phyloP scores from a whole-genome alignment of 2,329 filamentous ascomycete species.

The Trichoderma gracile region DNA sequence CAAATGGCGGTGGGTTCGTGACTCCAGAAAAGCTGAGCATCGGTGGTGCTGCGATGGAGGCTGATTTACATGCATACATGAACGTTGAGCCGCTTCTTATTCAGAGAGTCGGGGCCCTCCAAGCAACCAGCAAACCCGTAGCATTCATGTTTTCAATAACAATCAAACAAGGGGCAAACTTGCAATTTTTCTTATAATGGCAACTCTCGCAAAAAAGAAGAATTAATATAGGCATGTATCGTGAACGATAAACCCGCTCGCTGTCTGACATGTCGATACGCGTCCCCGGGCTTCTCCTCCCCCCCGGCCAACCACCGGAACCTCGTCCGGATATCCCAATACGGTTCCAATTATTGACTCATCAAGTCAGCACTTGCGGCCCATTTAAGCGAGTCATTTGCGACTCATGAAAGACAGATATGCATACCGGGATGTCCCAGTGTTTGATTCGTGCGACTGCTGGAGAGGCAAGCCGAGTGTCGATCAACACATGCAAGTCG shows the following conservation, averaged over 20 bases:
- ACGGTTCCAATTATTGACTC: constrained; percentile 3
- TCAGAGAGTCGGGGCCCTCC: too few relatives aligned
- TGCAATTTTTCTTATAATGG: too few relatives aligned
- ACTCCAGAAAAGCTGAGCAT: not conserved
- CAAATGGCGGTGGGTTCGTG: constrained; percentile 6
- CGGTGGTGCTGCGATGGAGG: not conserved
- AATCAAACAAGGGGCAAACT: too few relatives aligned
- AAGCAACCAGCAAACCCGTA: too few relatives aligned
- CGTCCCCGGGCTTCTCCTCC: not conserved
- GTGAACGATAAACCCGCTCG: too few relatives aligned
- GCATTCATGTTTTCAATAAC: too few relatives aligned
- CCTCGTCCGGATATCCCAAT: not conserved
- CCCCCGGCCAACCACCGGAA: constrained; percentile 4
- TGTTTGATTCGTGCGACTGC: constrained; percentile 12
- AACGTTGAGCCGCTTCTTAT: not conserved
- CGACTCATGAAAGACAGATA: constrained; percentile 6
- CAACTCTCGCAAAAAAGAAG: too few relatives aligned
- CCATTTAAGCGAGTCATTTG: constrained; percentile 17
- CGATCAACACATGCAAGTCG: constrained; percentile 19
- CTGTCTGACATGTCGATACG: not conserved
- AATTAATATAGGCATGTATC: too few relatives aligned
- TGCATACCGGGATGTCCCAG: constrained; percentile 7
- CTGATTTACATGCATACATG: not conserved
- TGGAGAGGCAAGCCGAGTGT: not conserved
- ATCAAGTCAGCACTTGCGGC: constrained; percentile 5